Conservation (phyloP, 768 basidiomycete genomes). For the Chalciporus sphaerocephalus region DNA sequence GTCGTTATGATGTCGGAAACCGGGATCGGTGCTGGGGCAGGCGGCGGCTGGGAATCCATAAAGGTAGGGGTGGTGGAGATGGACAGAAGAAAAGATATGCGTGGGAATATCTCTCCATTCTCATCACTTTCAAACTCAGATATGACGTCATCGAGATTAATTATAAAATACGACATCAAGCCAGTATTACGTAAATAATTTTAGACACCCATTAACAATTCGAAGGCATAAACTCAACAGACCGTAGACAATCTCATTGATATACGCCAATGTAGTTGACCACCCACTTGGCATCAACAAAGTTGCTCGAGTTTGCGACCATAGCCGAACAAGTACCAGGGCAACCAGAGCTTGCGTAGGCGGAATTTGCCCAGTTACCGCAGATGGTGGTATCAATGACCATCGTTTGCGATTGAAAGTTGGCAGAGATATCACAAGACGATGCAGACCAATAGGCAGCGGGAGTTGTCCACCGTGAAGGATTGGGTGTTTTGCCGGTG, state of each 20-base stretch:
- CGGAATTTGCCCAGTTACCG: constrained; percentile 27
- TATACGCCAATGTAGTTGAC: constrained; percentile 4
- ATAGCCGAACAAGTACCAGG: constrained; percentile 43
- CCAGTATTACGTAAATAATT: neutral
- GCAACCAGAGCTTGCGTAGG: constrained; percentile 31
- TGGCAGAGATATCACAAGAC: constrained; percentile 44
- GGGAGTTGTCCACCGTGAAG: constrained; percentile 49
- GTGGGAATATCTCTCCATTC: constrained; percentile 32
- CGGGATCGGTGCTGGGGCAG: constrained; percentile 38
- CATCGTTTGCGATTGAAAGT: constrained; percentile 52
- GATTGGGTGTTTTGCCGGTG: constrained; percentile 40
- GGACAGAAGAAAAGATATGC: constrained; percentile 20
- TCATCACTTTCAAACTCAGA: constrained; percentile 14
- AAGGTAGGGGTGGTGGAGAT: constrained; percentile 23
- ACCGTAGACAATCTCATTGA: neutral
- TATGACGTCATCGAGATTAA: neutral
- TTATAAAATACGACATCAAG: neutral
- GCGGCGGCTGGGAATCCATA: constrained; percentile 36
- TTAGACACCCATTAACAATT: too few relatives aligned
- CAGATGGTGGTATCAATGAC: constrained; percentile 38
- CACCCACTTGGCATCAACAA: constrained; percentile 18
- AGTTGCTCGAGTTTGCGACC: constrained; percentile 56
- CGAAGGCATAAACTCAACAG: too few relatives aligned
- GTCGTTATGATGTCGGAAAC: constrained; percentile 48
- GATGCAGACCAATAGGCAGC: constrained; percentile 47